These are phyloP conservation scores for Colletotrichum sojae DNA, from an alignment of 2,329 filamentous ascomycete species.

Conservation along the genomic window DNA sequence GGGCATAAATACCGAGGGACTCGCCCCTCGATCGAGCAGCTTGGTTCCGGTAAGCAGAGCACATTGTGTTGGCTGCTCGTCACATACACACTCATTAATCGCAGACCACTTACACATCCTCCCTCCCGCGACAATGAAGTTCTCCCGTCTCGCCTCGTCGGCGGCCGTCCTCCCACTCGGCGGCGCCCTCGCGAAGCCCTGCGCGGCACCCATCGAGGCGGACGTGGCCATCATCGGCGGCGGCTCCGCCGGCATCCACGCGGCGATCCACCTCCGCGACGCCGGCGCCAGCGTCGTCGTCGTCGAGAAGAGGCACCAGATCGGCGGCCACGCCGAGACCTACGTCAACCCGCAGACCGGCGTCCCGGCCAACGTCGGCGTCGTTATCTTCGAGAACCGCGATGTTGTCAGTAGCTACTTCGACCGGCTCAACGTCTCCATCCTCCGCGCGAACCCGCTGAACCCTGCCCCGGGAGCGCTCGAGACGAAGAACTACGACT, in stretches of 20 bases:
- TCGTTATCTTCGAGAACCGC: conserved; percentile 50
- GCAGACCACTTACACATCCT: background rate
- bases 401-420: conserved; percentile 54
- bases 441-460: conserved; percentile 28
- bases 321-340: conserved; percentile 61
- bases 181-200: conserved; percentile 5
- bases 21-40: background rate
- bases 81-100: no score
- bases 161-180: conserved; percentile 7
- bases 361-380: conserved; percentile 39
- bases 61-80: background rate
- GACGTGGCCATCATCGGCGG: conserved; percentile 56
- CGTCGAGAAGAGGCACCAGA: conserved; percentile 52
- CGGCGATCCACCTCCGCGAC: conserved; percentile 56
- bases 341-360: conserved; percentile 47
- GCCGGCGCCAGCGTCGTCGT: conserved; percentile 53
- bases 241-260: conserved; percentile 56
- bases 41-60: background rate
- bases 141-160: conserved; percentile 23
- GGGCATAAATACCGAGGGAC: background rate
- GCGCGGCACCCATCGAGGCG: conserved; percentile 25
- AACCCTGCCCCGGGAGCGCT: background rate
- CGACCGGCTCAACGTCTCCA: conserved; percentile 49
- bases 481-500: conserved; percentile 42
- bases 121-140: conserved; percentile 9